Evolutionary conservation across 2,329 filamentous ascomycete species (phyloP), one percentile per base, ranked within the genome.

Genomic region (Aspergillus sp.): DNA sequence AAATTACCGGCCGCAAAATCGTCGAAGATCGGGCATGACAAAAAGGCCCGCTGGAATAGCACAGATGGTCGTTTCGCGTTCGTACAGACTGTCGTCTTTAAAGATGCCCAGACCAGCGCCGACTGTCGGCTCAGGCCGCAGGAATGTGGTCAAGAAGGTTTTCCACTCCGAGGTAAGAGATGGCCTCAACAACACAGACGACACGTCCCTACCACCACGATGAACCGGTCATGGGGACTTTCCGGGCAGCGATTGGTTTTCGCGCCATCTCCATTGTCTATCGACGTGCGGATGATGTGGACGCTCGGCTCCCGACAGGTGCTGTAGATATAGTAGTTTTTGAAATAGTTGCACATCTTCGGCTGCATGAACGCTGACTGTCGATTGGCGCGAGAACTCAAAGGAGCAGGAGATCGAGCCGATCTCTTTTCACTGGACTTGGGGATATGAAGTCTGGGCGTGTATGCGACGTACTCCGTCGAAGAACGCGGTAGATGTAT

Each of bases 261-360:
- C 65, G 77, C 82, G 51, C 86, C 87, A 62, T 91, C 40, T 17
- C 40, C 40, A 13, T 42, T 42, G 40, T 42, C 88, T 48, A 86
- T 77, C 1, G 84, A 84, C 1, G 85, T 89, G 58, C 82, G 79
- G 69, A 88, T 86, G 71, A 89, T 89, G 69, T 91, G 88, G 14
- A 81, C 78, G 38, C 83, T 83, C 0, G 87, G 87, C 64, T 89
- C 85, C 52, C 80, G 71, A 65, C 88, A 91, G 41, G 82, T 79
- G 52, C 85, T 85, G 74, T 89, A 90, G 70, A 91, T 86, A 72
- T 89, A 89, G 70, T 87, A 90, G 71, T 89, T 89, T 64, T 87
- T 88, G 64, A 84, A 87, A 65, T 86, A 88, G 64, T 80, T 74
- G 73, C 78, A 81, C 78, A 81, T 81, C 25, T 60, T 72, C 58